Evolutionary conservation across 768 basidiomycete genomes (phyloP), one percentile per base, ranked within the genome.

Genomic region (Kwoniella botswanensis): DNA sequence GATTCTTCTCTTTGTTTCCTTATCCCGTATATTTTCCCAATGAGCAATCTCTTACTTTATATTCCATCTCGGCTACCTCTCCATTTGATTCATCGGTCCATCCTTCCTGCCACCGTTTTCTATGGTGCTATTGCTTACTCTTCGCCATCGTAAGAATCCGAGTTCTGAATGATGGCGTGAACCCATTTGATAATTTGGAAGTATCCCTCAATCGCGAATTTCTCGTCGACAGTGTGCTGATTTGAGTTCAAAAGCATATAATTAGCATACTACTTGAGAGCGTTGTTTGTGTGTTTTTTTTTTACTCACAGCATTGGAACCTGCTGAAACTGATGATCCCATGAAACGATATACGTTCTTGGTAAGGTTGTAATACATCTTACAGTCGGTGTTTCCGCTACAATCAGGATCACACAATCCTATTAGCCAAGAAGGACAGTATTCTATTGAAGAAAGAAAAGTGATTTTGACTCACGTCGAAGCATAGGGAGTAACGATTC

Each of bases 181-280:
- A 83, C 75, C 76, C 79, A 83, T 42, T 67, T 58, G 59, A 81
- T 68, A 65, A 83, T 79, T 9, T 63, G 59, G 29, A 75, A 58
- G 53, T 82, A 80, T 0, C 68, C 73, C 12, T 76, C 77, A 65
- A 83, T 82, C 5, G 70, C 59, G 4, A 75, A 73, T n/a, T 73
- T 72, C 64, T 84, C 83, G 58, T 84, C 75, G 59, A 84, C 83
- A 46, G 82, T 83, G 66, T 83, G 82, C 79, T 80, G 53, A 53
- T 46, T 22, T 4, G 26, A 24, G 26, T 29, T 24, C 53, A 21
- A 43, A 26, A 26, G 26, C 26, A 26, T 26, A 26, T n/a, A 7
- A 13, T 17, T 35, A 18, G 6, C n/a, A 63, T 60, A 21, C 26
- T 26, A 26, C 26, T 26, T 26, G 26, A 26, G 26, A 26, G 26